These are phyloP conservation scores for Trichoderma gracile DNA, from an alignment of 2,329 filamentous ascomycete genomes.

Conservation along the genomic window DNA sequence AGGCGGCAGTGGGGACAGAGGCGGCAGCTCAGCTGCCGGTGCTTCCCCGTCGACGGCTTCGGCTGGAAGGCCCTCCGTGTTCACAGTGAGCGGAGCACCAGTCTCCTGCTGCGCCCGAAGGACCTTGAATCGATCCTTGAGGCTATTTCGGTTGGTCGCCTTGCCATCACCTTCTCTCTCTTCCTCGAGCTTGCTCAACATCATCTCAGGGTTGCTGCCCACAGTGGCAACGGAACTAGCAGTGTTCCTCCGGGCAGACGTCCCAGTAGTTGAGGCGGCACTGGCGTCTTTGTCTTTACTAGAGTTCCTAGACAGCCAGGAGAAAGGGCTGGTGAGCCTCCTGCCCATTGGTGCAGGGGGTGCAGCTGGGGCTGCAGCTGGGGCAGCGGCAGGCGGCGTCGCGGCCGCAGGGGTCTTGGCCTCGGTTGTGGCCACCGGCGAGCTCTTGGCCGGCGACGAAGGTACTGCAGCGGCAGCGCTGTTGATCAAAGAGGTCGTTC, in stretches of 20 bases:
- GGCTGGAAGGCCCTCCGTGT: constrained; percentile 54
- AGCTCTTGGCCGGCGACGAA: constrained; percentile 53
- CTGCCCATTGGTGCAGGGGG: constrained; percentile 48
- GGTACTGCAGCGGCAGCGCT: constrained; percentile 73
- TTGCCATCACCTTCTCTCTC: constrained; percentile 57
- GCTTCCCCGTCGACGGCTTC: constrained; percentile 31
- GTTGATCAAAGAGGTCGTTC: constrained; percentile 66
- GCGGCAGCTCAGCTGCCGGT: constrained; percentile 37
- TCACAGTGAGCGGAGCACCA: constrained; percentile 52
- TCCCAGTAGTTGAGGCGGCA: constrained; percentile 54
- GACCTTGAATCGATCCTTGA: constrained; percentile 78
- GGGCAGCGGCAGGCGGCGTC: constrained; percentile 33
- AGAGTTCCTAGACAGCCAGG: constrained; percentile 73
- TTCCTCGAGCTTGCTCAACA: constrained; percentile 74
- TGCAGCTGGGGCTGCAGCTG: constrained; percentile 29
- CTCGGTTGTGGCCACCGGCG: constrained; percentile 39
- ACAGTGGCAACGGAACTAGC: constrained; percentile 77
- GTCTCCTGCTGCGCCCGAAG: constrained; percentile 74
- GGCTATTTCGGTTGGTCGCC: constrained; percentile 57
- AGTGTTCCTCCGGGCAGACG: constrained; percentile 65
- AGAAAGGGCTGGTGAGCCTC: constrained; percentile 85
- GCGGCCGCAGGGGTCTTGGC: constrained; percentile 32
- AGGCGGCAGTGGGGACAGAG: constrained; percentile 56
- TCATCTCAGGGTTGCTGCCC: constrained; percentile 78
- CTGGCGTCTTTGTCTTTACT: constrained; percentile 56